A percentile compares a stretch with the other conserved stretches of the same genome.
Evolutionary conservation across 768 basidiomycete species (phyloP).

Genomic region (Xerocomellus chrysenteron): DNA sequence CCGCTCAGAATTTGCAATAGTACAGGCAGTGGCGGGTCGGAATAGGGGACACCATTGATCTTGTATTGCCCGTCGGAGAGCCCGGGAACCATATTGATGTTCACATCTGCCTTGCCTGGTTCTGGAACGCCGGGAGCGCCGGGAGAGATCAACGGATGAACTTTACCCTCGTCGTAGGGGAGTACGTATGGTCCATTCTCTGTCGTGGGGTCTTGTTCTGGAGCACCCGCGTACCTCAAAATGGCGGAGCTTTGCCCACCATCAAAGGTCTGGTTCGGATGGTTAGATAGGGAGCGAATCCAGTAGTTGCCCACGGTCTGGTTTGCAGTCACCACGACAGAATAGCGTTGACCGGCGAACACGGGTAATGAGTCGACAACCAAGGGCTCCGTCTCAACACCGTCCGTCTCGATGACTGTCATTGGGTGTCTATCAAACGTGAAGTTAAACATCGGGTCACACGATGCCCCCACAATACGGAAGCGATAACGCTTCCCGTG

Average conservation of each 20-base stretch:
- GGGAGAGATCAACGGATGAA: conserved; percentile 31
- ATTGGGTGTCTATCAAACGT: conserved; percentile 45
- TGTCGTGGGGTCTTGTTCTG: conserved; percentile 33
- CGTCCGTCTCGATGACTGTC: conserved; percentile 49
- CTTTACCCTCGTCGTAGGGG: conserved; percentile 36
- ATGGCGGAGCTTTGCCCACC: conserved; percentile 40
- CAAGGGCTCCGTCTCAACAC: conserved; percentile 37
- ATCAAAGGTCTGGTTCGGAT: conserved; percentile 23
- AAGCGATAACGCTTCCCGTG: conserved; percentile 37
- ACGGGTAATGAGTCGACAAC: conserved; percentile 45
- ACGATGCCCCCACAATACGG: conserved; percentile 39
- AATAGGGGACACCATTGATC: conserved; percentile 34
- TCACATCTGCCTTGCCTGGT: conserved; percentile 41
- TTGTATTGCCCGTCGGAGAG: conserved; percentile 1
- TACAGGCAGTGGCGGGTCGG: conserved; percentile 38
- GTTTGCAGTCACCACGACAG: conserved; percentile 39
- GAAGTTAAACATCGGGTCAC: conserved; percentile 43
- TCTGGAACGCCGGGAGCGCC: conserved; percentile 33
- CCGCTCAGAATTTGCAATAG: conserved; percentile 44
- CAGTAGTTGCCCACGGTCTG: conserved; percentile 39
- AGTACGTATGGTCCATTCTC: conserved; percentile 14
- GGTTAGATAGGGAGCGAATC: conserved; percentile 34
- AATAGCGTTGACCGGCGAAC: conserved; percentile 51
- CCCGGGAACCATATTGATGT: conserved; percentile 33
- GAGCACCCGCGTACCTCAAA: conserved; percentile 42